Base-by-base conservation (phyloP, 768 basidiomycete genomes). In the Mycena vulgaris region DNA sequence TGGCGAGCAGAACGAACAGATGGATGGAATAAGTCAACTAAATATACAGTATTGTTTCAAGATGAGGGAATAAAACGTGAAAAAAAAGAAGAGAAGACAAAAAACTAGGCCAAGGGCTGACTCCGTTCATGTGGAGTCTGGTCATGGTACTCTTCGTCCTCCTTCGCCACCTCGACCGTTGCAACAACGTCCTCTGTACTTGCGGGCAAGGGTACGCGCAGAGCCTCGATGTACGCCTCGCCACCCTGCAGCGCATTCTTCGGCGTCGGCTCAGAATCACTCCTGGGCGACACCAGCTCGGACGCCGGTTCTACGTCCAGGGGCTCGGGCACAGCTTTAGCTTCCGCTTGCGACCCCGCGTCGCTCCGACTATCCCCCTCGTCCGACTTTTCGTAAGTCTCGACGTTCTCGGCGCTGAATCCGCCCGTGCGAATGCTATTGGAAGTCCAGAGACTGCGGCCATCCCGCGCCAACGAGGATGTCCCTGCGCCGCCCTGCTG, bases 361-460 rank as follows among this genome's bases (percentile, higher is more conserved):
- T 62, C 63, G 31, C 72, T 73, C 55, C 63, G 63, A 27, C 61
- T 63, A 28, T 69, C 71, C 21, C 64, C 65, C 58, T 78, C 79
- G n/a, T 83, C 83, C 39, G 74, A 74, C 53, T 76, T 73, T 23
- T 76, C 73, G 60, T 75, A 69, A 42, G 57, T 74, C 39, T 75
- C 74, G 9, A 53, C 80, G 63, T 84, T 82, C 33, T 89, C 89
- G n/a, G 83, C 80, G 65, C 87, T 89, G 53, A 89, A 81, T 35
- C 85, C 81, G 19, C 89, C 90, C 7, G 91, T 90, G 73, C 86
- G 87, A 61, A 87, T 78, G 72, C 91, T 93, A 61, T 89, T 89
- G 59, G 84, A 84, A 10, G 88, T 88, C 87, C 91, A 89, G 33
- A 89, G 68, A 67, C 89, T 92, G 73, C 72, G 72, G 4, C 88